These are phyloP conservation scores for Entomortierella lignicola DNA, from an alignment of 192 early-diverging fungal species.

Conservation along the genomic window DNA sequence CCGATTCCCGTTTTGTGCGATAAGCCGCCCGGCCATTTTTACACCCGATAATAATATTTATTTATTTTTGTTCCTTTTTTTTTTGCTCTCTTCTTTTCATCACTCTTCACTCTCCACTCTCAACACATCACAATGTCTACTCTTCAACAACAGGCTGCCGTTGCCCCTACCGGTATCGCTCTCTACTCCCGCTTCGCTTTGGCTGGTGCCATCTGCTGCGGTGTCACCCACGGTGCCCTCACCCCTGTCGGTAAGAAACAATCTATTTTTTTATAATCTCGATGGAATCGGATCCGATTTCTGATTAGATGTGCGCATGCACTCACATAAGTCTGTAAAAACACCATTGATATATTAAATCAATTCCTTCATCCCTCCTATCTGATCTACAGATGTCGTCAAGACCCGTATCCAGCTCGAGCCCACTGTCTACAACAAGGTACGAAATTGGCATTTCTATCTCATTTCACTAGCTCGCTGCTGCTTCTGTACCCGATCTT, in stretches of 20 bases:
- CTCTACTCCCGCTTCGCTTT: conserved; percentile 69
- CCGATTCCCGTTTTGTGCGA: neutral
- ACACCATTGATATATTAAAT: neutral
- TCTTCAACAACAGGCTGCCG: conserved; percentile 47
- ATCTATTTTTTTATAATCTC: neutral
- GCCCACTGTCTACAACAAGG: conserved; percentile 76
- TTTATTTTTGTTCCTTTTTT: conserved; percentile 11
- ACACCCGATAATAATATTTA: neutral
- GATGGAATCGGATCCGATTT: conserved; percentile 5
- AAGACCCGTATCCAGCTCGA: conserved; percentile 83
- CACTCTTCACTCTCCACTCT: conserved; percentile 23
- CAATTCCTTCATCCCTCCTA: neutral
- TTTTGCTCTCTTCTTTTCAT: conserved; percentile 2
- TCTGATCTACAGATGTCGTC: conserved; percentile 68
- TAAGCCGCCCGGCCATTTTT: conserved; percentile 17
- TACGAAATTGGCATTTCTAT: conserved; percentile 11
- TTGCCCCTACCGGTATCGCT: conserved; percentile 59
- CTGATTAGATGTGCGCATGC: neutral
- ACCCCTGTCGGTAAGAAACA: conserved; percentile 51
- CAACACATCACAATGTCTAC: conserved; percentile 24
- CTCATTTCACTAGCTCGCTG: neutral
- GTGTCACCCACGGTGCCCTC: conserved; percentile 71
- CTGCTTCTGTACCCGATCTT: neutral
- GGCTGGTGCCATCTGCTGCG: conserved; percentile 69
- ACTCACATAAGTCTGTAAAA: neutral